Evolutionary conservation across 805 yeast species (phyloP).

Genomic region (Ogataea chonburiensis): DNA sequence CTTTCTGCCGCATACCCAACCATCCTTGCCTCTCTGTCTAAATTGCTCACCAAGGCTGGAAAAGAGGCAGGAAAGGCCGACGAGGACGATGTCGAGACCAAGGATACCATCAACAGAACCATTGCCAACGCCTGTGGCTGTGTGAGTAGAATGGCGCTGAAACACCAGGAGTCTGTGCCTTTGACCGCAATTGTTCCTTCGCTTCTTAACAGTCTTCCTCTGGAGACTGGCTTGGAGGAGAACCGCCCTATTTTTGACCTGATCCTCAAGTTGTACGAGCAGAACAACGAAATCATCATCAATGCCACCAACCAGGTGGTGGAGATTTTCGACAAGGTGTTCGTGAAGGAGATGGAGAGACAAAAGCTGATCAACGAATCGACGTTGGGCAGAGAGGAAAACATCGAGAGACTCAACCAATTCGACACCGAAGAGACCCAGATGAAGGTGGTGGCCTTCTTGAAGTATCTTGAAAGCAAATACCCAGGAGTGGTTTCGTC

Average conservation of each 20-base stretch:
- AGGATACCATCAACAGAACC: constrained; percentile 77
- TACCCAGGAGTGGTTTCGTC: constrained; percentile 62
- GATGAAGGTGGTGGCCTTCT: constrained; percentile 61
- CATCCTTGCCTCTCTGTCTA: constrained; percentile 65
- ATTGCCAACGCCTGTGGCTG: constrained; percentile 96
- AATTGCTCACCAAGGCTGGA: constrained; percentile 75
- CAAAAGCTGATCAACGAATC: constrained; percentile 67
- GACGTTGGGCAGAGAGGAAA: constrained; percentile 83
- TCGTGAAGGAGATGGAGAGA: constrained; percentile 72
- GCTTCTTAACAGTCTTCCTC: constrained; percentile 76
- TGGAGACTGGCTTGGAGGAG: constrained; percentile 87
- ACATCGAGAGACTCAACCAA: constrained; percentile 73
- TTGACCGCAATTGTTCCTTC: constrained; percentile 72
- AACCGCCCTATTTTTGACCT: constrained; percentile 85
- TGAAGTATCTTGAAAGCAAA: constrained; percentile 68
- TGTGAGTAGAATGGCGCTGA: constrained; percentile 86
- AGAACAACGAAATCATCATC: constrained; percentile 54
- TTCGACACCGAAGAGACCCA: constrained; percentile 70
- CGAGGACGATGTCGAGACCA: constrained; percentile 71
- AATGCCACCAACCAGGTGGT: constrained; percentile 60
- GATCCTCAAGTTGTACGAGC: constrained; percentile 67
- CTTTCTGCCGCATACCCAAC: constrained; percentile 63
- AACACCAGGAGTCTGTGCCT: constrained; percentile 71
- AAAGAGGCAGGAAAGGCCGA: constrained; percentile 60
- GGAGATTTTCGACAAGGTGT: constrained; percentile 66